Conservation (phyloP, 495 filamentous ascomycete genomes). For the Rusavskia elegans region DNA sequence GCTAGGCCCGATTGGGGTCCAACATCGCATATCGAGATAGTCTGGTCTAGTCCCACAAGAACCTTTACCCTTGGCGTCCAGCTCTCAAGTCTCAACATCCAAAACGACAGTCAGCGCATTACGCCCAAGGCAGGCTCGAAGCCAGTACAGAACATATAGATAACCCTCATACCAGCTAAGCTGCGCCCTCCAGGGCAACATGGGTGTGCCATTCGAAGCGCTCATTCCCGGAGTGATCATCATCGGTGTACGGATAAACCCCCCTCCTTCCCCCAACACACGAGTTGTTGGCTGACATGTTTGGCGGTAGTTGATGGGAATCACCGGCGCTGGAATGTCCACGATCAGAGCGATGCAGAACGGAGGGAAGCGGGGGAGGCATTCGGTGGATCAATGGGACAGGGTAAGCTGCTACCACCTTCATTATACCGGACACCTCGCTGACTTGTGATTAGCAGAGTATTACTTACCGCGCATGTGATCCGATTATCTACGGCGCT, state of each 20-base stretch:
- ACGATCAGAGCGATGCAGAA: constrained; percentile 65
- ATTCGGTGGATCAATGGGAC: constrained; percentile 86
- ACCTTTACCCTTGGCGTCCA: too few species aligned
- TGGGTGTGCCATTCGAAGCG: constrained; percentile 95
- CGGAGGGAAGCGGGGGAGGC: constrained; percentile 71
- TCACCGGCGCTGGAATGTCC: constrained; percentile 61
- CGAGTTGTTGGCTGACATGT: constrained; percentile 13
- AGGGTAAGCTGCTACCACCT: constrained; percentile 43
- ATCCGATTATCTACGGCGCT: constrained; percentile 14
- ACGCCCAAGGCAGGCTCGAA: too few species aligned
- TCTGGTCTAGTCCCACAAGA: too few species aligned
- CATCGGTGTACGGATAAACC: constrained; percentile 44
- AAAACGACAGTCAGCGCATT: too few species aligned
- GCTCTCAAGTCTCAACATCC: too few species aligned
- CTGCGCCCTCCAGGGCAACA: constrained; percentile 23
- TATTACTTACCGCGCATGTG: neutral
- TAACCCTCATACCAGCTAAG: neutral
- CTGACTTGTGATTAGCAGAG: constrained; percentile 9
- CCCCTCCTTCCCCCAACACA: constrained; percentile 5
- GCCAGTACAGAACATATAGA: too few species aligned
- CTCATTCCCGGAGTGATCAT: constrained; percentile 90
- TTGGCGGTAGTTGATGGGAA: constrained; percentile 66
- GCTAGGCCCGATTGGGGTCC: too few species aligned
- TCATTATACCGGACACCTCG: neutral
- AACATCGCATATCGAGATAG: too few species aligned